phyloP scores from a whole-genome alignment of 306 rosid genomes.

The Medicago lupulina region DNA sequence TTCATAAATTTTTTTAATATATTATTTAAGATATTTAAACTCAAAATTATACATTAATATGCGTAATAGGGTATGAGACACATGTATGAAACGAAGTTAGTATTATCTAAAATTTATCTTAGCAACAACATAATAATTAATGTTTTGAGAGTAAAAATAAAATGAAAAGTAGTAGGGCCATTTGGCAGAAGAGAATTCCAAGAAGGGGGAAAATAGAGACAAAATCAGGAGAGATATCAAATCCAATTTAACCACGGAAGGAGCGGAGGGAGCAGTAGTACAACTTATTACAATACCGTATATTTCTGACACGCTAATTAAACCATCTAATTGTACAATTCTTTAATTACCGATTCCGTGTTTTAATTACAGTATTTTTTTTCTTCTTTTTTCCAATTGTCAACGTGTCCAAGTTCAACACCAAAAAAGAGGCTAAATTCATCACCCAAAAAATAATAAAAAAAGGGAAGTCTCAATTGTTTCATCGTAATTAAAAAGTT shows the following conservation, averaged over 20 bases:
- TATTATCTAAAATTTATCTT: too few relatives aligned
- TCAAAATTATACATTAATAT: too few relatives aligned
- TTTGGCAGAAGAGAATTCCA: constrained; percentile 8
- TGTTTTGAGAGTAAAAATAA: not conserved
- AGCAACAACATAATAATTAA: too few relatives aligned
- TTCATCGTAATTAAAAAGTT: too few relatives aligned
- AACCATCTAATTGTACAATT: too few relatives aligned
- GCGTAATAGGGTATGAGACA: too few relatives aligned
- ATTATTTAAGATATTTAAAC: too few relatives aligned
- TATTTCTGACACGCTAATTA: constrained; percentile 40
- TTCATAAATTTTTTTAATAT: too few relatives aligned
- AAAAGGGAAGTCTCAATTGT: too few relatives aligned
- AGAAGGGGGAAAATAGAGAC: not conserved
- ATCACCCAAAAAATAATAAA: too few relatives aligned
- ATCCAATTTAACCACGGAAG: constrained; percentile 32
- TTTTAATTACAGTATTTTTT: not conserved
- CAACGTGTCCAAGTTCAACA: not conserved
- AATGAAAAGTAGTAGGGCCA: not conserved
- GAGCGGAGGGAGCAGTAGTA: constrained; percentile 28
- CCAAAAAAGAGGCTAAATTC: too few relatives aligned
- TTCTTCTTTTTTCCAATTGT: not conserved
- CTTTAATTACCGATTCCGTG: not conserved
- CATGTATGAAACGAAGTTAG: too few relatives aligned
- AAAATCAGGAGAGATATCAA: constrained; percentile 40
- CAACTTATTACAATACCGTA: constrained; percentile 62